phyloP scores from a whole-genome alignment of 192 early-diverging fungal genomes.

The Linderina pennispora region DNA sequence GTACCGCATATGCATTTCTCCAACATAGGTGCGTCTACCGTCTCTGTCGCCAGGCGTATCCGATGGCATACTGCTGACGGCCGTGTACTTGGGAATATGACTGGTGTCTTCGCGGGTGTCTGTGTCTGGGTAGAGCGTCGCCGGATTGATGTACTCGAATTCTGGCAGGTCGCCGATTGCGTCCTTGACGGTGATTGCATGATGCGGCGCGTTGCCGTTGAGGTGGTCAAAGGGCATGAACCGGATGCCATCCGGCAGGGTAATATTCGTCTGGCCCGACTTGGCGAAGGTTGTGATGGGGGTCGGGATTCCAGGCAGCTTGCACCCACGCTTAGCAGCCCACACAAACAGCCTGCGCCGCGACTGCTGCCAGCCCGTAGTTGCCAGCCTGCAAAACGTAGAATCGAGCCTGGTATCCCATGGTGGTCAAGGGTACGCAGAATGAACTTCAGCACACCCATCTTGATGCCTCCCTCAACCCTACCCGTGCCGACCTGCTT shows the following conservation, averaged over 20 bases:
- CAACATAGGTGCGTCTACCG: conserved; percentile 34
- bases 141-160: conserved; percentile 60
- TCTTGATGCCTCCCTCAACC: conserved; percentile 53
- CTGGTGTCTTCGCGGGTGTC: conserved; percentile 9
- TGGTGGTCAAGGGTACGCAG: conserved; percentile 52
- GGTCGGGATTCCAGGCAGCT: conserved; percentile 53
- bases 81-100: conserved; percentile 22
- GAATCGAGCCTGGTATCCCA: conserved; percentile 65
- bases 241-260: conserved; percentile 28
- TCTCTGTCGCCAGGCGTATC: conserved; percentile 4
- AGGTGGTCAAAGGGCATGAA: conserved; percentile 44
- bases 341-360: conserved; percentile 63
- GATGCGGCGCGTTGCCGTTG: conserved; percentile 50
- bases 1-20: conserved; percentile 40
- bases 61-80: conserved; percentile 14
- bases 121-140: conserved; percentile 33
- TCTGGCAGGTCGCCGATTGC: conserved; percentile 63
- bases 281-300: conserved; percentile 50
- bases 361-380: conserved; percentile 57
- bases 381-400: conserved; percentile 59
- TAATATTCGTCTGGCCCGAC: conserved; percentile 35
- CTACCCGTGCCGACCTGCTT: conserved; percentile 44
- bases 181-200: conserved; percentile 54
- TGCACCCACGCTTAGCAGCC: conserved; percentile 50
- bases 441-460: conserved; percentile 64